Evolutionary conservation across 2,329 filamentous ascomycete genomes (phyloP).

Genomic region (Pseudogymnoascus sp.): DNA sequence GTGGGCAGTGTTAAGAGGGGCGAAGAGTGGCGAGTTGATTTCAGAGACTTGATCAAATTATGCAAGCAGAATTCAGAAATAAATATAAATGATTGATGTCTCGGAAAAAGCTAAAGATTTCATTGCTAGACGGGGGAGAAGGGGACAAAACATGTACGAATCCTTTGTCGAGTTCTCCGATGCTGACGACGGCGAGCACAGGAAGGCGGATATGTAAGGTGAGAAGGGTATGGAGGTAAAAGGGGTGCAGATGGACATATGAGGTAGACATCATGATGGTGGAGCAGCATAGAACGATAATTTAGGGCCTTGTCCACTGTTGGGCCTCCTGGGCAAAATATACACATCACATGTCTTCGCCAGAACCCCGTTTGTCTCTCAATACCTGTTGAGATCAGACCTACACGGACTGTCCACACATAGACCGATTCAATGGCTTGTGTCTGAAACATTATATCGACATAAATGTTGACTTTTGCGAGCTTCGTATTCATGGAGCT

Average conservation of each 20-base stretch:
- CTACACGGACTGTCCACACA: no score
- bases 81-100: not conserved
- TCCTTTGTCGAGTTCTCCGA: no score
- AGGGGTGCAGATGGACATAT: not conserved
- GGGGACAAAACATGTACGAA: no score
- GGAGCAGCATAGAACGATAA: no score
- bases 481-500: not conserved
- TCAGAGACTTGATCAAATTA: not conserved
- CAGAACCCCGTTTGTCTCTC: not conserved
- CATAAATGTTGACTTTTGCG: not conserved
- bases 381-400: not conserved
- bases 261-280: no score
- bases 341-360: not conserved
- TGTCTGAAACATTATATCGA: not conserved
- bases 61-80: not conserved
- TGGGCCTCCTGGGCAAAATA: no score
- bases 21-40: not conserved
- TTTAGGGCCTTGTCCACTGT: no score
- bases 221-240: not conserved
- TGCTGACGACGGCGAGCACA: not conserved
- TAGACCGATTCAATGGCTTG: not conserved
- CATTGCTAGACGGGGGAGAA: no score
- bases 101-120: not conserved
- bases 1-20: constrained; percentile 15
- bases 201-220: not conserved